Evolutionary conservation across 768 basidiomycete species (phyloP), one percentile per base, ranked within the genome.

Genomic region (Leccinum pellstonianum): DNA sequence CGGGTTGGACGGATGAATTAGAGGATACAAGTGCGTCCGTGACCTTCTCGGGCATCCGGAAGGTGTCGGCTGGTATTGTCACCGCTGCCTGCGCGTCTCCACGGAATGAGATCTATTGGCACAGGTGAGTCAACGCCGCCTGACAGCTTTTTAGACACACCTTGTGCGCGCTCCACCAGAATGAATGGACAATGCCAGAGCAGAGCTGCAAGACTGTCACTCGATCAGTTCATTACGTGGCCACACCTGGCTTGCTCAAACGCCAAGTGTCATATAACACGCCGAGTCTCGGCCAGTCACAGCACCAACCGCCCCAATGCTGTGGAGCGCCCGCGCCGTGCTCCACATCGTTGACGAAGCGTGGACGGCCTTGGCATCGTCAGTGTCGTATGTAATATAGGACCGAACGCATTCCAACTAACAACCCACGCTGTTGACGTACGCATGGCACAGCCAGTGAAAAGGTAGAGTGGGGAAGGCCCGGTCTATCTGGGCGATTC

Each of bases 401-500:
- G 52, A 19, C 9, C 5, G 19, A 52, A 23, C 52, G 38, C 27
- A 52, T 37, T 15, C 37, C 29, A 41, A 51, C 19, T 15, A 51
- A 47, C 41, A 33, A 37, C 7, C 54, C 59, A 61, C 27, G 47
- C 61, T 9, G 51, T 55, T 56, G 57, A 62, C 37, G 59, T 56
- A 51, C 38, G 46, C 25, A 51, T 27, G 56, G 35, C 55, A 56
- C 47, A 37, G 58, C 59, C 43, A 23, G 15, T n/a, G 1, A 47
- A 47, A 54, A 33, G 52, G 56, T 10, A 55, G 52, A 41, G 53
- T 52, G 54, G 23, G 5, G 41, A 55, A 55, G 48, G 57, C 41
- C 52, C 4, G 25, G 52, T 53, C 54, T 51, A 52, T 52, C 53
- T 57, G 29, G 57, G 41, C 49, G 49, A 60, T 54, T 55, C 67